phyloP scores from a whole-genome alignment of 352 stramenopile genomes.

The Globisporangium splendens region DNA sequence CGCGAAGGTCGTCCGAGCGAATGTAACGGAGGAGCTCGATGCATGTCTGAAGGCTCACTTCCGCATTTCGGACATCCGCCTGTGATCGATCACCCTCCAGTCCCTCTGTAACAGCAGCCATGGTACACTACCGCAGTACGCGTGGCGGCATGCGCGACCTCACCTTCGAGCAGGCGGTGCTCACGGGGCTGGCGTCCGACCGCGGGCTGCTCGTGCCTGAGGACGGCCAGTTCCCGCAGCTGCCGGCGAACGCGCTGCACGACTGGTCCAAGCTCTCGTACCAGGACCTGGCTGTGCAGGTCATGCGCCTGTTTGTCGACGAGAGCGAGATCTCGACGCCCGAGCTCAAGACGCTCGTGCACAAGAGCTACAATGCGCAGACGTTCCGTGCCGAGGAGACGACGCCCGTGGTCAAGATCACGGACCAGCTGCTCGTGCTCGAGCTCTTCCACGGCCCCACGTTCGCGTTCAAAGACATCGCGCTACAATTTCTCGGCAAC shows the following conservation, averaged over 20 bases:
- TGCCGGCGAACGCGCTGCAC: slow-evolving; percentile 61
- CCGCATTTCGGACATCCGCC: slow-evolving; percentile 1
- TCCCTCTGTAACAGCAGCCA: slow-evolving; percentile 16
- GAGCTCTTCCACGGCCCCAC: slow-evolving; percentile 99
- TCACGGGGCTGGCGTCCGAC: slow-evolving; percentile 82
- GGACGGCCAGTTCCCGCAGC: slow-evolving; percentile 68
- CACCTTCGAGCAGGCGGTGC: slow-evolving; percentile 85
- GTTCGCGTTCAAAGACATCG: slow-evolving; percentile 99
- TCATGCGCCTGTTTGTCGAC: slow-evolving; percentile 97
- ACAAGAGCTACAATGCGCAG: slow-evolving; percentile 88
- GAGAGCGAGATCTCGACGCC: slow-evolving; percentile 91
- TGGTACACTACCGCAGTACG: slow-evolving; percentile 86
- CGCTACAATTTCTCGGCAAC: slow-evolving; percentile 98
- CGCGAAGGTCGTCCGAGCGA: slow-evolving; percentile 3
- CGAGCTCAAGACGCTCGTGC: slow-evolving; percentile 90
- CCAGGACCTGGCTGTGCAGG: slow-evolving; percentile 90
- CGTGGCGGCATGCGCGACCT: slow-evolving; percentile 74
- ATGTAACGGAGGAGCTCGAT: slow-evolving; percentile 6
- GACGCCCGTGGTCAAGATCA: slow-evolving; percentile 92
- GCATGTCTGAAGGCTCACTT: slow-evolving; percentile 1
- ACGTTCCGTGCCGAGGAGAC: slow-evolving; percentile 93
- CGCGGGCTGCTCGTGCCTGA: slow-evolving; percentile 83
- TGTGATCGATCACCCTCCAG: too few relatives aligned
- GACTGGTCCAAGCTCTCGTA: slow-evolving; percentile 92
- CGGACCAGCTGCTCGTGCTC: slow-evolving; percentile 86